Conservation (phyloP, 768 basidiomycete genomes). For the Tulasnella sp. region DNA sequence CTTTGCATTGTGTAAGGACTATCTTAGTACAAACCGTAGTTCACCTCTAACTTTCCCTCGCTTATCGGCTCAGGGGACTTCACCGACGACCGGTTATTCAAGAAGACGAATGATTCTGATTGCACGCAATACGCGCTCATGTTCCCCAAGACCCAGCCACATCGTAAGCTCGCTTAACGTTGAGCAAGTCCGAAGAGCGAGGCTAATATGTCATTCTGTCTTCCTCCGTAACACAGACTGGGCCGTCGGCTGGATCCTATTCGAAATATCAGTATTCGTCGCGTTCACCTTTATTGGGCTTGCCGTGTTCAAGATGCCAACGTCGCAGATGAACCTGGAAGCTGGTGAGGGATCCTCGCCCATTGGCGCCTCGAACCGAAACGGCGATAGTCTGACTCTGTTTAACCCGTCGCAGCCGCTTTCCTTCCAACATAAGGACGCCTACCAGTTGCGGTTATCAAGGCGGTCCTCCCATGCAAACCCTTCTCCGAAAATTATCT, state of each 20-base stretch:
- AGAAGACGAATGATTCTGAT: slow-evolving; percentile 90
- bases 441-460: neutral
- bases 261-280: slow-evolving; percentile 67
- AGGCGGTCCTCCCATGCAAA: neutral
- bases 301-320: slow-evolving; percentile 68
- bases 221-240: slow-evolving; percentile 52
- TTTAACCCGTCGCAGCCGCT: slow-evolving; percentile 24
- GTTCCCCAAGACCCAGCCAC: slow-evolving; percentile 65
- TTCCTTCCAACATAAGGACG: slow-evolving; percentile 33
- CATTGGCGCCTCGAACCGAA: slow-evolving; percentile 31
- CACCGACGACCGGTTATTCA: slow-evolving; percentile 90
- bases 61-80: slow-evolving; percentile 67
- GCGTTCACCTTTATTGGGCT: slow-evolving; percentile 80
- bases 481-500: neutral
- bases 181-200: neutral
- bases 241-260: slow-evolving; percentile 81
- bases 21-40: neutral
- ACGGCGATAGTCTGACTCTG: neutral
- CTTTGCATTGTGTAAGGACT: slow-evolving; percentile 74
- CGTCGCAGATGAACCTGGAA: slow-evolving; percentile 62
- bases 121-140: slow-evolving; percentile 82
- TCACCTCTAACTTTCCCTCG: neutral
- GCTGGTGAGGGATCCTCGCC: slow-evolving; percentile 50
- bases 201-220: neutral
- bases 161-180: slow-evolving; percentile 49